A percentile compares a stretch with the other conserved stretches of the same genome.
phyloP scores from a whole-genome alignment of 2,329 filamentous ascomycete species.

The Fusarium camptoceras region DNA sequence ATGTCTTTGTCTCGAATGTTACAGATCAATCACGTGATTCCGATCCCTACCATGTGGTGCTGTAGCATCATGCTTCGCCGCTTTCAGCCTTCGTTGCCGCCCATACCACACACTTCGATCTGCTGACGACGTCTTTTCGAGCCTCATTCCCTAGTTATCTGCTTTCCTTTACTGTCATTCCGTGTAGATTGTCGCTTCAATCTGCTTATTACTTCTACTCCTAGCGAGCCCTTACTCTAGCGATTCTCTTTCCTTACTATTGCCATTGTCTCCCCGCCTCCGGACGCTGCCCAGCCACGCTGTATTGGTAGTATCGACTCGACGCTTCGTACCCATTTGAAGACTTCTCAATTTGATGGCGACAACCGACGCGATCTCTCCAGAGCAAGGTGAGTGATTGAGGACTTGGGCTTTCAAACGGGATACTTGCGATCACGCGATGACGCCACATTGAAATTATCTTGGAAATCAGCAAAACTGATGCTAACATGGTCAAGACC shows the following conservation, averaged over 20 bases:
- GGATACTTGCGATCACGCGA: background rate
- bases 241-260: conserved; percentile 11
- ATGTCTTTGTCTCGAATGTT: conserved; percentile 12
- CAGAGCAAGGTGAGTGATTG: conserved; percentile 41
- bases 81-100: conserved; percentile 34
- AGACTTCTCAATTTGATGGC: conserved; percentile 39
- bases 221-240: conserved; percentile 13
- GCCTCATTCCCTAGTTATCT: conserved; percentile 37
- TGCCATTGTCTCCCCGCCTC: conserved; percentile 38
- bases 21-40: conserved; percentile 32
- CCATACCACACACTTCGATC: conserved; percentile 27
- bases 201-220: conserved; percentile 5
- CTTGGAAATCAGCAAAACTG: background rate
- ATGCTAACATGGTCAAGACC: conserved; percentile 67
- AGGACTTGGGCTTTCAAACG: background rate
- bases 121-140: conserved; percentile 38
- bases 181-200: conserved; percentile 17
- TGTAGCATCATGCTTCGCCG: conserved; percentile 37
- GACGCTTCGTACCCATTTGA: conserved; percentile 18
- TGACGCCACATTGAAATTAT: conserved; percentile 16
- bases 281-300: conserved; percentile 35
- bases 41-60: conserved; percentile 11
- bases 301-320: conserved; percentile 25
- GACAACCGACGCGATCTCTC: conserved; percentile 45
- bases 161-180: conserved; percentile 26